phyloP scores from a whole-genome alignment of 2,329 filamentous ascomycete species.

The Pseudopyricularia javanii region DNA sequence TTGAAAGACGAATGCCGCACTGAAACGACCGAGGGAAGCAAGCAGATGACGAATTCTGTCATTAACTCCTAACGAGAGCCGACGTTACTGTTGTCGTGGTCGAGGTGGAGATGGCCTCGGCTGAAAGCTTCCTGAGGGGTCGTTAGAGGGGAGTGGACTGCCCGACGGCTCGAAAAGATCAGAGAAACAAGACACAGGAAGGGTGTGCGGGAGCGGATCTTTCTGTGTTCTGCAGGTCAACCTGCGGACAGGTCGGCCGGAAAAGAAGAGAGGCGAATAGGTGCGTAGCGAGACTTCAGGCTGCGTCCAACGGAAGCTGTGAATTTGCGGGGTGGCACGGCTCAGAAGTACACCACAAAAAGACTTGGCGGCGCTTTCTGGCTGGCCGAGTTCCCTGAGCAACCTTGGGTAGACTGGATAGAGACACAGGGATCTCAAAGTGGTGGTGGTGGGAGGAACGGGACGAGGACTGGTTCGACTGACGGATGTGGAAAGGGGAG shows the following conservation, averaged over 20 bases:
- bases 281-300: neutral
- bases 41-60: neutral
- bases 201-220: neutral
- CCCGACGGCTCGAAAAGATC: neutral
- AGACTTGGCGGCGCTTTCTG: neutral
- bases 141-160: neutral
- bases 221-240: neutral
- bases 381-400: neutral
- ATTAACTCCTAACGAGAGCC: neutral
- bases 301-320: neutral
- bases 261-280: neutral
- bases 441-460: neutral
- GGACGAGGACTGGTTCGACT: neutral
- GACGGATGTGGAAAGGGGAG: neutral
- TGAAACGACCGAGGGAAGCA: neutral
- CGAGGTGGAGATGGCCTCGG: neutral
- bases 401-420: neutral
- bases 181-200: neutral
- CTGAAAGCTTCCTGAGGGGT: neutral
- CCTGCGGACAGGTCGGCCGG: neutral
- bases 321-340: neutral
- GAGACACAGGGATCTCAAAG: neutral
- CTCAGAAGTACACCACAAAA: neutral
- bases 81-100: neutral
- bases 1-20: neutral